A percentile compares a stretch with the other conserved stretches of the same genome.
These are phyloP conservation scores for Lachancea fermentati DNA, from an alignment of 805 yeast genomes.

Conservation along the genomic window DNA sequence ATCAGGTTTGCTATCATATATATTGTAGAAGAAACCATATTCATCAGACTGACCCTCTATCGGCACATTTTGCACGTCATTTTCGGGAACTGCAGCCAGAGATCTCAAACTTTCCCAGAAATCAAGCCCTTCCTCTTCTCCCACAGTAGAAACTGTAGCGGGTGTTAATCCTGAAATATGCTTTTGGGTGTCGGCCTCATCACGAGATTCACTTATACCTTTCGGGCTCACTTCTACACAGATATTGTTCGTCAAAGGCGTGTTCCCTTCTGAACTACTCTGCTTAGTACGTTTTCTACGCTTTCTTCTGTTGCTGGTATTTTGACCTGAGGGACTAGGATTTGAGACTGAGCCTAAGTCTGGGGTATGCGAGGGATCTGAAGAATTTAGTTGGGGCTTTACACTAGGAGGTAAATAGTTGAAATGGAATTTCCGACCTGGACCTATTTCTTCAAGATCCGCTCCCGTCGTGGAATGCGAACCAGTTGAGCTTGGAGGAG, in stretches of 20 bases:
- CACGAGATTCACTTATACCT: constrained; percentile 11
- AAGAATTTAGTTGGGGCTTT: constrained; percentile 63
- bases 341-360: constrained; percentile 44
- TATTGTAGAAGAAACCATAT: constrained; percentile 14
- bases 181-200: not conserved
- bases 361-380: constrained; percentile 42
- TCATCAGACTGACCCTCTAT: constrained; percentile 10
- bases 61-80: constrained; percentile 8
- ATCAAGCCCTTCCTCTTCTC: constrained; percentile 55
- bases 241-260: constrained; percentile 4
- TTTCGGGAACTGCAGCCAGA: constrained; percentile 36
- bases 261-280: constrained; percentile 2
- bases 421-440: constrained; percentile 62
- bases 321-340: constrained; percentile 17
- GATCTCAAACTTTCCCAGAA: constrained; percentile 68
- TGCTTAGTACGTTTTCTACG: constrained; percentile 10
- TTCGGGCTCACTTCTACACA: constrained; percentile 15
- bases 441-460: constrained; percentile 41
- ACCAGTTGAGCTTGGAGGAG: constrained; percentile 15
- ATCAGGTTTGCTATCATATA: constrained; percentile 11
- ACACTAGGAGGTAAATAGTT: constrained; percentile 70
- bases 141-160: constrained; percentile 23
- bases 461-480: constrained; percentile 20
- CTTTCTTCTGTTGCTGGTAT: constrained; percentile 11
- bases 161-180: constrained; percentile 4